phyloP scores from a whole-genome alignment of 2,329 filamentous ascomycete genomes.

The Verticillium longisporum region DNA sequence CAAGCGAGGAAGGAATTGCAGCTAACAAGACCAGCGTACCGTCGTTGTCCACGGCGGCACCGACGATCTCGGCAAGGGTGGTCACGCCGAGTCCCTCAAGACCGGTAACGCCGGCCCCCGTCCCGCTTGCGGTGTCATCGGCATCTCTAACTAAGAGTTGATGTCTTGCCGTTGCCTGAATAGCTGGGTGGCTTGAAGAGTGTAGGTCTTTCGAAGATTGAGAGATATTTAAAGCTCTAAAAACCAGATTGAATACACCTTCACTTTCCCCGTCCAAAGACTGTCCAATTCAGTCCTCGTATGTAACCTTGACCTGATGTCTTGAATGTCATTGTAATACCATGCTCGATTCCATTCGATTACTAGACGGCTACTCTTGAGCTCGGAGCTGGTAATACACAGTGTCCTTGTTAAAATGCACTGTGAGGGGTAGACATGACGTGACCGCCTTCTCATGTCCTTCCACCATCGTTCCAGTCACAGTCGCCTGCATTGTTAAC shows the following conservation, averaged over 20 bases:
- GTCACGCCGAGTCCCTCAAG: constrained; percentile 92
- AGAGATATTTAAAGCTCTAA: neutral
- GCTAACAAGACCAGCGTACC: constrained; percentile 59
- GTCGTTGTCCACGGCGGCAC: constrained; percentile 92
- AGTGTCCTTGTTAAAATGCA: neutral
- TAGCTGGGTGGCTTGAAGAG: neutral
- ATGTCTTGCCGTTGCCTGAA: neutral
- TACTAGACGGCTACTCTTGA: too few species aligned
- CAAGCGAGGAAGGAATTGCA: neutral
- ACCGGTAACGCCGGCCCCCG: constrained; percentile 92
- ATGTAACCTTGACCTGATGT: too few species aligned
- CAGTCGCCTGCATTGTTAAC: too few species aligned
- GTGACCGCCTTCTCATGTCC: constrained; percentile 2
- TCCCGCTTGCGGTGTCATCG: constrained; percentile 95
- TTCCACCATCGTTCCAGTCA: too few species aligned
- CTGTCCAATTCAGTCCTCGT: too few species aligned
- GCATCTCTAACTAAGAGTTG: constrained; percentile 66
- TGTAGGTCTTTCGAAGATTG: neutral
- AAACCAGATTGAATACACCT: neutral
- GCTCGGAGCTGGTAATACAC: neutral
- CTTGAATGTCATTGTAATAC: too few species aligned
- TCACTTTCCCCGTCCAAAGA: neutral
- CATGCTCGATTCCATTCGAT: too few species aligned
- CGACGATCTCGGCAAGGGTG: constrained; percentile 92
- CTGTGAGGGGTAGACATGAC: constrained; percentile 13